Evolutionary conservation across 306 rosid genomes (phyloP), one percentile per base, ranked within the genome.

Genomic region (Astragalus glycyphyllos): DNA sequence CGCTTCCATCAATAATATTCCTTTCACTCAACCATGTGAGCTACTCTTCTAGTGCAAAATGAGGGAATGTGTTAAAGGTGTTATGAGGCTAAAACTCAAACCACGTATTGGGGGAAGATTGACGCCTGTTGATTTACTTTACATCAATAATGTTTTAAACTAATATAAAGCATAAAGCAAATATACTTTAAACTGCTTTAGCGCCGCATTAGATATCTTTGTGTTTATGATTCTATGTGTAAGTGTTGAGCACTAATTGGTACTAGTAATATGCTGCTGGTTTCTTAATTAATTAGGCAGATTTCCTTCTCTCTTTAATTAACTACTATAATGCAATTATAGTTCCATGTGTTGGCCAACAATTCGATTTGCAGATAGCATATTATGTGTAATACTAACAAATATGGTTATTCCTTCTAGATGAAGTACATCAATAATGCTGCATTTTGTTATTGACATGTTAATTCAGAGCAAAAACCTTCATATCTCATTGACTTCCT

Each of bases 181-280:
- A 81, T 86, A 80, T 81, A 87, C 95, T 92, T 89, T 89, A 75
- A 73, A 71, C 79, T 75, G 74, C 88, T 90, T 86, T 88, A 65
- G 74, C 76, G 92, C 88, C 86, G 75, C 48, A 81, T 84, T 81
- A 61, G 79, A 77, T 81, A 61, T 81, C 65, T 84, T 65, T 71
- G 69, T 57, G 78, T 80, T 49, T 11, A 57, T 62, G 62, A 72
- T 60, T 34, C n/a, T 38, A 32, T 61, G 31, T 26, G 31, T 2
- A 26, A 20, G 23, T 26, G 67, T 61, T 61, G 16, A 51, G 7
- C 59, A 29, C 45, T 74, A 37, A 84, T 84, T 81, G 87, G 89
- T 26, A 2, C 11, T 61, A 35, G 40, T 5, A 26, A 26, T 26
- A 26, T 26, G 31, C 31, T 26, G 31, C 4, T 26, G 31, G 31